Percentiles rank a stretch among this genome's conserved stretches.
phyloP scores from a whole-genome alignment of 192 early-diverging fungal genomes.

The Mycoemilia scoparia region DNA sequence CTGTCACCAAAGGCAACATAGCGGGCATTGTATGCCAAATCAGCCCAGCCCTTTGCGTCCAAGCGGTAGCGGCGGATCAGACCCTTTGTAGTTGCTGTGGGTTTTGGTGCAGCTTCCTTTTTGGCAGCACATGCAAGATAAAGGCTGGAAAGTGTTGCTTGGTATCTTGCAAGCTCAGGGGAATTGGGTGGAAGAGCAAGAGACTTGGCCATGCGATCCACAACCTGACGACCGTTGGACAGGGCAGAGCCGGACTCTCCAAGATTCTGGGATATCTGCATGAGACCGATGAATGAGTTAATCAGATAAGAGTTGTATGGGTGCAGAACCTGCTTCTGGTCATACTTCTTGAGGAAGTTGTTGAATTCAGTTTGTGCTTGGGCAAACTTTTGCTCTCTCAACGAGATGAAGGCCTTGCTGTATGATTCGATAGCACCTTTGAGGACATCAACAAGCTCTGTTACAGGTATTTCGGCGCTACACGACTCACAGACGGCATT shows the following conservation, averaged over 20 bases:
- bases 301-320: constrained; percentile 28
- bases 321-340: constrained; percentile 25
- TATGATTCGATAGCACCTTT: constrained; percentile 33
- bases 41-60: too few species aligned
- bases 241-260: constrained; percentile 22
- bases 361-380: constrained; percentile 25
- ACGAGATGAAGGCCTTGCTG: constrained; percentile 13
- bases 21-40: too few species aligned
- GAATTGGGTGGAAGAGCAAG: constrained; percentile 34
- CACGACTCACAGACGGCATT: constrained; percentile 30
- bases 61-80: constrained; percentile 16
- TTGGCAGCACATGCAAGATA: constrained; percentile 33
- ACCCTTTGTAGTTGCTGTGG: constrained; percentile 22
- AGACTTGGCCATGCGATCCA: constrained; percentile 26
- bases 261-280: constrained; percentile 19
- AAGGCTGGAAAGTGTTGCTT: constrained; percentile 34
- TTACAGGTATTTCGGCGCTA: constrained; percentile 25
- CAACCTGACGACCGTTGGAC: constrained; percentile 16
- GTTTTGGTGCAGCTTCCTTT: constrained; percentile 20
- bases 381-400: constrained; percentile 23
- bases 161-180: constrained; percentile 39
- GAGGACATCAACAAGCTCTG: constrained; percentile 27
- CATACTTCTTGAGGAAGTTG: constrained; percentile 28
- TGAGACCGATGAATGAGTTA: constrained; percentile 22
- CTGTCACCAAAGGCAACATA: too few species aligned